A percentile compares a stretch with the other conserved stretches of the same genome.
Conservation (phyloP, 768 basidiomycete genomes). For the Leccinum variicolor region DNA sequence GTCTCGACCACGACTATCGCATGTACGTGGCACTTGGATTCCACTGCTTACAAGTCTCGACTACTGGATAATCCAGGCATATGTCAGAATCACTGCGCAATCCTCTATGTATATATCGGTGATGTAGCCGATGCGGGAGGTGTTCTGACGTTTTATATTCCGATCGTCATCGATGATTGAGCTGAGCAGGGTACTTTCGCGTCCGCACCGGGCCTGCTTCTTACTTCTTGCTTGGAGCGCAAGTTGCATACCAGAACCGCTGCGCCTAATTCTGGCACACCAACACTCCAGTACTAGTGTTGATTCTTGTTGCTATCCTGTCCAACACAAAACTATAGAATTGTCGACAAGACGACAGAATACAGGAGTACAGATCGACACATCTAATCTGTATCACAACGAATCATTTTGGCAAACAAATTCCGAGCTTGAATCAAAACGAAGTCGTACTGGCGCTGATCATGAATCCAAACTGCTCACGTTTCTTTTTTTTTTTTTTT, state of each 20-base stretch:
- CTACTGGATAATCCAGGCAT: slow-evolving; percentile 47
- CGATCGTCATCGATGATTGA: slow-evolving; percentile 65
- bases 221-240: not conserved
- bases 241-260: not conserved
- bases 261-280: not conserved
- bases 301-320: not conserved
- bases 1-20: slow-evolving; percentile 85
- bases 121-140: slow-evolving; percentile 76
- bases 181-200: slow-evolving; percentile 10
- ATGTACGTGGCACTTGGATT: slow-evolving; percentile 47
- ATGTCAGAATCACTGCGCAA: slow-evolving; percentile 79
- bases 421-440: not conserved
- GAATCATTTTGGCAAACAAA: slow-evolving; percentile 9
- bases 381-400: slow-evolving; percentile 5
- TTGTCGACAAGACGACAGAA: not conserved
- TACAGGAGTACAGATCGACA: slow-evolving; percentile 1
- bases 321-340: not conserved
- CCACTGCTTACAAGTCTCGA: not conserved
- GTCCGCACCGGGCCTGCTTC: not conserved
- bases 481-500: not conserved
- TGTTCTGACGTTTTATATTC: slow-evolving; percentile 86
- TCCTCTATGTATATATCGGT: slow-evolving; percentile 87
- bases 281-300: not conserved
- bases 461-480: not conserved
- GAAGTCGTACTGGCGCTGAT: not conserved